Percentiles rank a stretch among this genome's conserved stretches.
These are phyloP conservation scores for Saccharomycopsis malanga DNA, from an alignment of 805 yeast genomes.

Conservation along the genomic window DNA sequence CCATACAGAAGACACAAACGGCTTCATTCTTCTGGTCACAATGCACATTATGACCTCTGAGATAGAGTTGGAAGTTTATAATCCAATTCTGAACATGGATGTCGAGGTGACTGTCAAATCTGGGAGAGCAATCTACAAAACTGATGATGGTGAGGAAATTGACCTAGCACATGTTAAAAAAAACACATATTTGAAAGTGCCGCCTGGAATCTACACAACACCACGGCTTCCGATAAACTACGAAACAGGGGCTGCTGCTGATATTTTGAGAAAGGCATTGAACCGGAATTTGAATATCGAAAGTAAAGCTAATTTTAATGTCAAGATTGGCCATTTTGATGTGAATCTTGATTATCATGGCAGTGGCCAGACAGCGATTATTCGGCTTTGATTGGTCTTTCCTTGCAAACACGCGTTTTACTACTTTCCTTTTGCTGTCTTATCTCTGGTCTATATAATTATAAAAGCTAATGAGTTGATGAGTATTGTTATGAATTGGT, in stretches of 20 bases:
- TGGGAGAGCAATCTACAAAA: slow-evolving; percentile 45
- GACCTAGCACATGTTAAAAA: slow-evolving; percentile 24
- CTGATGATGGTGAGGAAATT: slow-evolving; percentile 25
- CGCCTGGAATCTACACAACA: slow-evolving; percentile 47
- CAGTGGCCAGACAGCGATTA: slow-evolving; percentile 35
- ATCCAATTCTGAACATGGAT: slow-evolving; percentile 46
- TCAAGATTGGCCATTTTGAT: slow-evolving; percentile 35
- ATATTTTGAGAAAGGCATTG: slow-evolving; percentile 42
- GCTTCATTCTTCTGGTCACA: slow-evolving; percentile 43
- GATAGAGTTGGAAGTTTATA: slow-evolving; percentile 45
- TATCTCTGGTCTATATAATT: background rate
- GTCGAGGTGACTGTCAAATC: slow-evolving; percentile 35
- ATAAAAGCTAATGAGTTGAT: background rate
- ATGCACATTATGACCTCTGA: slow-evolving; percentile 51
- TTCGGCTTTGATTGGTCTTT: slow-evolving; percentile 21
- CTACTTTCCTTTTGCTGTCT: background rate
- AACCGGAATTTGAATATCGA: slow-evolving; percentile 44
- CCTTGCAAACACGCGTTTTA: too few relatives aligned
- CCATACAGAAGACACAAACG: slow-evolving; percentile 23
- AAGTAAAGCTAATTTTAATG: slow-evolving; percentile 37
- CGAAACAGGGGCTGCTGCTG: slow-evolving; percentile 37
- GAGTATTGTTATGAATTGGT: background rate
- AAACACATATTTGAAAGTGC: slow-evolving; percentile 34
- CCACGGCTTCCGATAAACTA: slow-evolving; percentile 44
- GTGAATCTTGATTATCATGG: slow-evolving; percentile 42